These are phyloP conservation scores for Paramecium caudatum DNA, from an alignment of 73 alveolate species.

Conservation along the genomic window DNA sequence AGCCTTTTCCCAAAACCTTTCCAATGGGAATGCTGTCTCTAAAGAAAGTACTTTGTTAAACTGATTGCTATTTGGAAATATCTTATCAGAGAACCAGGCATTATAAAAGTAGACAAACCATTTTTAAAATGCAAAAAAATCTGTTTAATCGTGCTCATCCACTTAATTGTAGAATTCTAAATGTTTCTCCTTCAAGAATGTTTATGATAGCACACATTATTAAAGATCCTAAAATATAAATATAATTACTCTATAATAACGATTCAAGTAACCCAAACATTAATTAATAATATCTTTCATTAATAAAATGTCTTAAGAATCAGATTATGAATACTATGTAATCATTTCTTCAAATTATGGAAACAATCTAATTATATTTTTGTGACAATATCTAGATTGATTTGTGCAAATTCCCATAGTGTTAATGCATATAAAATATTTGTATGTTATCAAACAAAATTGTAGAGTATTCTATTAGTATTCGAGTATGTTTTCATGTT, in stretches of 20 bases:
- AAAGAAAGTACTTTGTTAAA: background rate
- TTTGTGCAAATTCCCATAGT: conserved; percentile 18
- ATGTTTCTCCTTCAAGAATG: background rate
- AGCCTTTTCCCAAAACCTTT: conserved; percentile 1
- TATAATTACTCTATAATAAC: conserved; percentile 30
- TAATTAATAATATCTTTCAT: background rate
- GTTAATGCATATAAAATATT: background rate
- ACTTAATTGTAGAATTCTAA: background rate
- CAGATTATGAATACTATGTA: background rate
- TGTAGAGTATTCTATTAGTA: background rate
- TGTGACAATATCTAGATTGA: background rate
- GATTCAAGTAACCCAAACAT: background rate
- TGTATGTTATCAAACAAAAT: background rate
- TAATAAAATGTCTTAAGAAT: background rate
- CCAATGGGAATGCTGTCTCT: background rate
- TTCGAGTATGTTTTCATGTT: background rate
- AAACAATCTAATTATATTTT: background rate
- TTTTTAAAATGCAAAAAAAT: background rate
- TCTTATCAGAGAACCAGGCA: background rate
- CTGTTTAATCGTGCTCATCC: background rate
- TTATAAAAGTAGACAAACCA: conserved; percentile 23
- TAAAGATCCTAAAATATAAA: background rate
- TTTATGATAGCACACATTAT: background rate
- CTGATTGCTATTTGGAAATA: background rate
- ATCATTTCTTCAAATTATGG: background rate